Evolutionary conservation across 805 yeast species (phyloP), one percentile per base, ranked within the genome.

Genomic region (Kazachstania africana): DNA sequence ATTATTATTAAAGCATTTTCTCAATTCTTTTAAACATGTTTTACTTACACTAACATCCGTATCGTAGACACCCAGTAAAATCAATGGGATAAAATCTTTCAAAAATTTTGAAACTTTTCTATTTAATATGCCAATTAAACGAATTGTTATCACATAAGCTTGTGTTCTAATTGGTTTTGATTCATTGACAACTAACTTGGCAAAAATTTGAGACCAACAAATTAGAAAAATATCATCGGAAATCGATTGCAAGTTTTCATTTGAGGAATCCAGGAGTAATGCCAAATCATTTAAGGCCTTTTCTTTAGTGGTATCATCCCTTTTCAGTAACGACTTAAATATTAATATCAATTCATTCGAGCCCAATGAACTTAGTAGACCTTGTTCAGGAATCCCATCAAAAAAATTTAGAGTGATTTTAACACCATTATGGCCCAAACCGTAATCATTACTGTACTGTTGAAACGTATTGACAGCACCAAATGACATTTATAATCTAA

Each of bases 271-370:
- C 3, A 70, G 38, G 19, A 56, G 46, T 3, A 52, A 44, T 3
- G 63, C 44, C 19, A 78, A 48, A 26, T 80, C 93, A 5, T 42
- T 49, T 16, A 84, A 59, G 1, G 91, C 84, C 48, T 78, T 81
- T 43, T 83, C 94, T 47, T 76, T 80, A 0, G 97, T 88, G n/a
- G 73, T 75, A 5, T 77, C 68, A 46, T 85, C 94, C 47, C 79
- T 72, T 54, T 85, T 87, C 50, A 78, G 50, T 30, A 87, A 54
- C 8, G 80, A 72, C 49, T 80, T 85, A 62, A 85, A 78, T n/a
- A 75, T 61, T 8, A 85, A 60, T 26, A 69, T 68, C 34, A 79
- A 28, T 13, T 50, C 50, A 26, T 47, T 43, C 4, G 50, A 53
- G 8, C 60, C 58, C 2, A 78, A 62, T 26, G 72, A 58, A 8